A percentile compares a stretch with the other conserved stretches of the same genome.
These are phyloP conservation scores for Hydrangea macrophylla DNA, from an alignment of 148 eudicot species.

Conservation along the genomic window DNA sequence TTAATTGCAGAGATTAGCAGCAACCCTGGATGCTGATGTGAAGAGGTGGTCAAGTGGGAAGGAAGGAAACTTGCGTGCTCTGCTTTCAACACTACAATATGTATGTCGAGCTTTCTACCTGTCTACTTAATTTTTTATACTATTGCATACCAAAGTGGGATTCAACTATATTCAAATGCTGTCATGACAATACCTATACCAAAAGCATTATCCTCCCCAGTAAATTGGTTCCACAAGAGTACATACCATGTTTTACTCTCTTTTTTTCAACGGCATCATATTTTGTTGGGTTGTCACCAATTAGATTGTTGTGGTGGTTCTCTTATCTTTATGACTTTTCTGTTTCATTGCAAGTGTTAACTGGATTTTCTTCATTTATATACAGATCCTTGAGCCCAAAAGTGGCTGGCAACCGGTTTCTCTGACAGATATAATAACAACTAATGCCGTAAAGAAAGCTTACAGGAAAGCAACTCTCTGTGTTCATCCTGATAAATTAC, in stretches of 20 bases:
- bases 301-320: neutral
- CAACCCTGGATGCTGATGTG: constrained; percentile 77
- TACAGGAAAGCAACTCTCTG: constrained; percentile 88
- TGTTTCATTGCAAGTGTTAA: neutral
- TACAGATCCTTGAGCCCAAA: constrained; percentile 79
- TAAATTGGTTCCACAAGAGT: neutral
- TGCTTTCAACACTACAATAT: constrained; percentile 96
- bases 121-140: neutral
- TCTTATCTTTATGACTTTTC: neutral
- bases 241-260: too few species aligned
- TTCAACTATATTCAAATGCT: constrained; percentile 1
- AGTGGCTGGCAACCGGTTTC: constrained; percentile 94
- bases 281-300: too few species aligned
- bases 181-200: neutral
- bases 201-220: neutral
- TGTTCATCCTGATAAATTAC: constrained; percentile 98
- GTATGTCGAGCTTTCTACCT: constrained; percentile 37
- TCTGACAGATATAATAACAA: constrained; percentile 69
- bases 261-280: too few species aligned
- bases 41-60: constrained; percentile 94
- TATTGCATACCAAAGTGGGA: neutral
- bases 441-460: constrained; percentile 88
- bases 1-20: constrained; percentile 68
- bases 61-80: constrained; percentile 86
- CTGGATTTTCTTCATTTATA: constrained; percentile 16